Base-by-base conservation (phyloP, 495 filamentous ascomycete genomes). In the Hypoxylon subgilvum region DNA sequence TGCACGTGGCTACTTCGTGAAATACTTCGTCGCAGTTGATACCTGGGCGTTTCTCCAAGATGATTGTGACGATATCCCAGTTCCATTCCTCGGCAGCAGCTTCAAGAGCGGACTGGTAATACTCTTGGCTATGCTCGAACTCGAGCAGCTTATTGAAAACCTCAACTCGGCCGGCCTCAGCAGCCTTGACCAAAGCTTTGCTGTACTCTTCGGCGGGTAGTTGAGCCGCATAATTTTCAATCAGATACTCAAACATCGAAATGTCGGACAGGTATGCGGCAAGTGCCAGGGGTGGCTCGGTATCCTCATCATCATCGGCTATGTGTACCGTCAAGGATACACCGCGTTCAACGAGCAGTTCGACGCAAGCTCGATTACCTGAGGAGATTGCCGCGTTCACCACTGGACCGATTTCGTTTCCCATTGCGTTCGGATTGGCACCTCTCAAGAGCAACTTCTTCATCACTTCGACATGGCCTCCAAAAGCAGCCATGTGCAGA, bases 381-480 rank as follows among this genome's bases (percentile, higher is more conserved):
- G 70, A 71, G 8, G 51, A 56, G 32, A 73, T 73, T 8, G 70
- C 70, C 1, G 69, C 70, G 23, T 67, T 73, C n/a, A 73, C 57
- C 1, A 73, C 69, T 1, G 65, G 69, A 2, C 71, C 69, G 34
- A 67, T 57, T 1, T 72, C 67, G 5, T 63, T 38, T 2, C 50
- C 38, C 23, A 52, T 56, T 2, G 72, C 72, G 36, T 74, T 69
- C 21, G 69, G 43, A 35, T 74, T 51, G 1, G 71, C 71, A 25
- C 63, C 65, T 34, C 65, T 52, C 10, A 60, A 43, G 2, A 73
- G 43, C 1, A 74, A 47, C 54, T 69, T 69, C 31, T 66, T 63
- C 69, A 73, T 72, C 4, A 72, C 71, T 40, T 66, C 58, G 8
- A 66, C 47, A n/a, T 67, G 64, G 14, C 72, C 72, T 1, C 55